Conservation (phyloP, 306 rosid species). For the Castanospermum australe region DNA sequence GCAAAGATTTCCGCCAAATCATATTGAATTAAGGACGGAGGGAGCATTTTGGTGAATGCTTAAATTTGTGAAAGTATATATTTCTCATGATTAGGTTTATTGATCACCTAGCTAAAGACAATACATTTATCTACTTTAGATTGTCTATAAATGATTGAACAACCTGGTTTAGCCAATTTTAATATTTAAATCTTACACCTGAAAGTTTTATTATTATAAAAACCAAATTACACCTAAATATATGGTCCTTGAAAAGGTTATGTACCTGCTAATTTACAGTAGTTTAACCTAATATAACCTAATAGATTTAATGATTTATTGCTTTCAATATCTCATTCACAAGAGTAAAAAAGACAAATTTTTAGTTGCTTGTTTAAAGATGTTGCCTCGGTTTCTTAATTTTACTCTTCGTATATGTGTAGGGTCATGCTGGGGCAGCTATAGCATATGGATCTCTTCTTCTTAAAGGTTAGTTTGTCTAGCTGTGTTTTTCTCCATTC, state of each 20-base stretch:
- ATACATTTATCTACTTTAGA: not conserved
- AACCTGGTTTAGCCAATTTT: not conserved
- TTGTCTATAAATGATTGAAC: not conserved
- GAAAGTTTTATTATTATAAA: not conserved
- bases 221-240: not conserved
- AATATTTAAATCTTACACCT: not conserved
- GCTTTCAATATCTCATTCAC: not conserved
- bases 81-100: not conserved
- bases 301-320: no score
- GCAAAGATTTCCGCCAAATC: not conserved
- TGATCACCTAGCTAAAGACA: not conserved
- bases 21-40: not conserved
- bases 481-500: not conserved
- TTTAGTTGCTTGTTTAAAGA: conserved; percentile 7
- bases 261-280: not conserved
- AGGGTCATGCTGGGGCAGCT: conserved; percentile 97
- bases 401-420: conserved; percentile 12
- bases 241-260: not conserved
- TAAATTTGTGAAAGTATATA: not conserved
- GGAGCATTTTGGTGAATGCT: not conserved
- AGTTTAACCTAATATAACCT: conserved; percentile 1
- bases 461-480: conserved; percentile 64
- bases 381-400: conserved; percentile 7
- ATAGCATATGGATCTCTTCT: conserved; percentile 94
- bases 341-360: not conserved